Base-by-base conservation (phyloP, 108 stramenopile genomes). In the Parmales sp. region DNA sequence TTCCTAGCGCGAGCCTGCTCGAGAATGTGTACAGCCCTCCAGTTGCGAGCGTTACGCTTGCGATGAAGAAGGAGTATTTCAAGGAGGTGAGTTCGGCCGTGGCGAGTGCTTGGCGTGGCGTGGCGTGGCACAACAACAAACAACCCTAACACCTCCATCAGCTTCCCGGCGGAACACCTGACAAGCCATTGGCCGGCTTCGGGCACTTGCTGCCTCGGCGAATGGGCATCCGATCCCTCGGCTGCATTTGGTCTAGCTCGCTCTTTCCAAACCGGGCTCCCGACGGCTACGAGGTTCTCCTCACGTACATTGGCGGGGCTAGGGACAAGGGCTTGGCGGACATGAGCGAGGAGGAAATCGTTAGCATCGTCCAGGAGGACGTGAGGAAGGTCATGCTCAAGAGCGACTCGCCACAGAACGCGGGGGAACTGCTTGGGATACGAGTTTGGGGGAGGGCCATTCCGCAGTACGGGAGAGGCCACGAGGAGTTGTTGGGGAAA, bases 291-390 rank as follows among this genome's bases (percentile, higher is more conserved):
- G 76, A 91, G 51, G 68, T 98, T 45, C 77, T 98, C 6, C 78
- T 95, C 65, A 95, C 82, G 73, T 95, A 93, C 80, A 95, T 98
- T 76, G 96, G 96, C 38, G 96, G 96, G 22, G 85, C 92, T 25
- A 85, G 89, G 18, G 94, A 98, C 82, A 51, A 75, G n/a, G 89
- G 82, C 64, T 81, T 98, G 63, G 83, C 79, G 9, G 76, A 90
- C 45, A 71, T 97, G 71, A 51, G 81, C 0, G 86, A 87, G 5
- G 88, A 92, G 20, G 91, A 92, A 45, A 88, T 97, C 51, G 81
- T 95, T 63, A 68, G 70, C 22, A 83, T 89, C 69, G 94, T 95
- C 20, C 91, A 98, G 68, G 74, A 76, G 64, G 96, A 89, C 70
- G 82, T 83, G 68, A 79, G 90, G 9, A 74, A 83, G 54, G 82